These are phyloP conservation scores for Citrus sp. DNA, from an alignment of 345 rosid genomes.

Conservation along the genomic window DNA sequence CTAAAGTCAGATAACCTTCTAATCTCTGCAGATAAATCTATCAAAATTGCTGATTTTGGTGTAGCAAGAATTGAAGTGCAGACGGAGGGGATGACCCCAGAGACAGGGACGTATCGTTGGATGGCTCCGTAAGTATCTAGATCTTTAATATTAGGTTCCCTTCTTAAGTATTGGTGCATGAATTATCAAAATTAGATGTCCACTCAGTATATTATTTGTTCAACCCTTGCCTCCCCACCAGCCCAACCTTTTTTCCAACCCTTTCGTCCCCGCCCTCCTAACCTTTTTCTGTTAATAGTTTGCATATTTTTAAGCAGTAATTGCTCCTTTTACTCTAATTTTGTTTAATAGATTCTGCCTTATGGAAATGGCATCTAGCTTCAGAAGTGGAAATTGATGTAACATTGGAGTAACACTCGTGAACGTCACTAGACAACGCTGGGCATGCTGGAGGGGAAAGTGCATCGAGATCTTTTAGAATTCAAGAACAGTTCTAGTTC, in stretches of 20 bases:
- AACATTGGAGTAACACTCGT: not conserved
- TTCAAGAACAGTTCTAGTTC: not conserved
- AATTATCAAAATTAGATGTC: not conserved
- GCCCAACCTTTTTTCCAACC: not conserved
- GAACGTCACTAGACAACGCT: not conserved
- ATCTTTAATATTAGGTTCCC: not conserved
- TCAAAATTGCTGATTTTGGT: slow-evolving; percentile 55
- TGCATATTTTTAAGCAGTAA: not conserved
- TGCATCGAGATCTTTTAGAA: not conserved
- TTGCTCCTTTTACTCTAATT: not conserved
- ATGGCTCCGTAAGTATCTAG: slow-evolving; percentile 53
- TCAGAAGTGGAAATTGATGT: not conserved
- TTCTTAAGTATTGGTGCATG: not conserved
- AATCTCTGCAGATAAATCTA: slow-evolving; percentile 46
- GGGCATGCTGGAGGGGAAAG: not conserved
- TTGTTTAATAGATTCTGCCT: not conserved
- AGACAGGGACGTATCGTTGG: slow-evolving; percentile 63
- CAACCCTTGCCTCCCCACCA: not conserved
- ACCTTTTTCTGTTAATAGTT: not conserved
- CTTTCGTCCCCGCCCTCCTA: not conserved
- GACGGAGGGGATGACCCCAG: slow-evolving; percentile 58
- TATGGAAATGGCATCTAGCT: not conserved
- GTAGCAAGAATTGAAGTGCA: slow-evolving; percentile 53
- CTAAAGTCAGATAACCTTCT: slow-evolving; percentile 51
- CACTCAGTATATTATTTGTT: not conserved